Evolutionary conservation across 148 eudicot genomes (phyloP).

Genomic region (Persicaria tinctoria): DNA sequence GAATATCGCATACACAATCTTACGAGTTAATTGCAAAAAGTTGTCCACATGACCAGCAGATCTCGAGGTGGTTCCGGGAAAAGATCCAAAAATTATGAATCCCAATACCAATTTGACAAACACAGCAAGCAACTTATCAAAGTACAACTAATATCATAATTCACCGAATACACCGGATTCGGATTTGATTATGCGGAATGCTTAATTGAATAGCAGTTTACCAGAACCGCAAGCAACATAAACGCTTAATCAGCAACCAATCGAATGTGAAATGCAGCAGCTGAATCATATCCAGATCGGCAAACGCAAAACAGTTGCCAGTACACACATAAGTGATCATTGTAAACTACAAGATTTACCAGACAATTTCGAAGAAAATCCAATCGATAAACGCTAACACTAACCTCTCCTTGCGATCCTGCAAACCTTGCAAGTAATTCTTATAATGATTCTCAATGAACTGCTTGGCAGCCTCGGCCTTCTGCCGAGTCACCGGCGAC

Average conservation of each 20-base stretch:
- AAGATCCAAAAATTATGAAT: not conserved
- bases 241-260: not conserved
- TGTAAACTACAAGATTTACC: not conserved
- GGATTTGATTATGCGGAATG: not conserved
- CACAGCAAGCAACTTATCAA: not conserved
- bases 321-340: not conserved
- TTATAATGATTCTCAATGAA: slow-evolving; percentile 53
- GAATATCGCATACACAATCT: not conserved
- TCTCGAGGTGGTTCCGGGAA: not conserved
- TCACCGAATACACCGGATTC: not conserved
- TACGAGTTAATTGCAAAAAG: not conserved
- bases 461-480: slow-evolving; percentile 47
- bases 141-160: not conserved
- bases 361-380: not conserved
- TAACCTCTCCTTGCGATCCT: slow-evolving; percentile 49
- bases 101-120: not conserved
- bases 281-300: slow-evolving; percentile 1
- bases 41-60: not conserved
- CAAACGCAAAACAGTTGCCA: not conserved
- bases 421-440: slow-evolving; percentile 45
- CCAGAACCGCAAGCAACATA: not conserved
- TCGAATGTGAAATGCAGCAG: slow-evolving; percentile 1
- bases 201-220: not conserved
- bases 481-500: slow-evolving; percentile 42
- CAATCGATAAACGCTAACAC: not conserved